Evolutionary conservation across 495 filamentous ascomycete species (phyloP).

Genomic region (Hypoxylon crocopeplum): DNA sequence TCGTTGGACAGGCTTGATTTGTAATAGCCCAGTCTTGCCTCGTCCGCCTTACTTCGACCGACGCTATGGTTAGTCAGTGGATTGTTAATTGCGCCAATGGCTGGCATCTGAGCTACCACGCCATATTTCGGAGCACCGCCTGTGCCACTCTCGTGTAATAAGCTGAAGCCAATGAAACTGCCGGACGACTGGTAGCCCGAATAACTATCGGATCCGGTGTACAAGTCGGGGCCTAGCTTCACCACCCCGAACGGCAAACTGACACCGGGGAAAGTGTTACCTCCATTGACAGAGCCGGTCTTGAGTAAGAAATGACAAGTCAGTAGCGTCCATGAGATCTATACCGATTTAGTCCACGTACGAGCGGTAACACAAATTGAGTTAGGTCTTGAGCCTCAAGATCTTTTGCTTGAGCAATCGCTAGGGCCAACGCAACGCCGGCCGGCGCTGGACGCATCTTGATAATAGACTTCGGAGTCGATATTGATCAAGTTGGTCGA

Average conservation of each 20-base stretch:
- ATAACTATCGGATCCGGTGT: constrained; percentile 66
- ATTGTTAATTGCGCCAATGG: constrained; percentile 60
- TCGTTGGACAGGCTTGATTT: constrained; percentile 60
- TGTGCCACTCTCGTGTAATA: constrained; percentile 79
- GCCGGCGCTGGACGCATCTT: constrained; percentile 24
- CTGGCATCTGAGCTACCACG: constrained; percentile 70
- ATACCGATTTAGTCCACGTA: constrained; percentile 12
- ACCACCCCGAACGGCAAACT: constrained; percentile 71
- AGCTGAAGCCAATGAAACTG: constrained; percentile 70
- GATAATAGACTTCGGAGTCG: constrained; percentile 11
- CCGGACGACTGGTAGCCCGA: constrained; percentile 67
- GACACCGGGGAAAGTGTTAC: constrained; percentile 75
- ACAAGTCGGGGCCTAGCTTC: constrained; percentile 72
- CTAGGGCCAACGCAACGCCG: constrained; percentile 14
- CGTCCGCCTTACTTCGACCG: constrained; percentile 56
- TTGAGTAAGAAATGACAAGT: constrained; percentile 16
- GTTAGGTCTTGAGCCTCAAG: constrained; percentile 17
- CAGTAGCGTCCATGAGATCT: background rate
- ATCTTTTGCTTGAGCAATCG: constrained; percentile 5
- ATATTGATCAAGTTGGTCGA: constrained; percentile 17
- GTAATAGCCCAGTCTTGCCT: constrained; percentile 68
- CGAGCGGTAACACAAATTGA: constrained; percentile 31
- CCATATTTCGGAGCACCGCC: constrained; percentile 80
- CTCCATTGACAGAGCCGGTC: constrained; percentile 56
- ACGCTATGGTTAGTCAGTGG: constrained; percentile 66